Conservation (phyloP, 1,284 basidiomycete species). For the Sanghuangporus baumii region DNA sequence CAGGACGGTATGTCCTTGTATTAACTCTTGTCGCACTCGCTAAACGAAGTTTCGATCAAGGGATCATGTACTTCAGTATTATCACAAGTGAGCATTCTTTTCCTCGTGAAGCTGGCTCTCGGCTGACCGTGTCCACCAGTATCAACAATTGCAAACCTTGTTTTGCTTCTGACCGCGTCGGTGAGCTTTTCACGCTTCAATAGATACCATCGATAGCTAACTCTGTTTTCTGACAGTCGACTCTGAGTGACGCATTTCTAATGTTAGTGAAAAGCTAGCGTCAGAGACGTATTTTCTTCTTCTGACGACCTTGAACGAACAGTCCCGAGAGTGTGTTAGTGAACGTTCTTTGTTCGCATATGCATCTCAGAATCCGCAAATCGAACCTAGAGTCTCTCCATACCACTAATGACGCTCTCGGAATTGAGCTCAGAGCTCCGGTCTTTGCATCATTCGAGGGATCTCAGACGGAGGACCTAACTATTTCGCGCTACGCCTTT, state of each 20-base stretch:
- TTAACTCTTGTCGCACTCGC: too few species aligned
- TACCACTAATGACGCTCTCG: not conserved
- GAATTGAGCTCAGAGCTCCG: not conserved
- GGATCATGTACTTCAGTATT: conserved; percentile 5
- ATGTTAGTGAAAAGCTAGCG: not conserved
- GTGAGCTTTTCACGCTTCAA: not conserved
- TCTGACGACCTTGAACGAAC: not conserved
- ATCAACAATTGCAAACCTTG: not conserved
- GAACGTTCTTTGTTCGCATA: not conserved
- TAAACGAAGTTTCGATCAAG: not conserved
- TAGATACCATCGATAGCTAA: not conserved
- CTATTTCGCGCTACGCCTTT: not conserved
- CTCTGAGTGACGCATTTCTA: not conserved
- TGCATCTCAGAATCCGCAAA: not conserved
- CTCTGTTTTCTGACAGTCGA: not conserved
- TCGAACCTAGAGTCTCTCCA: not conserved
- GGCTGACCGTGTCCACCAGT: not conserved
- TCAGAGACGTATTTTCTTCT: not conserved
- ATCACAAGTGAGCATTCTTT: not conserved
- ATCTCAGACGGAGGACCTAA: not conserved
- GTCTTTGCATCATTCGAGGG: not conserved
- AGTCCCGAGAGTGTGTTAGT: not conserved
- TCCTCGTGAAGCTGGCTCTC: not conserved
- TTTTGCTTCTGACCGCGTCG: not conserved
- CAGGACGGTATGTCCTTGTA: not conserved